Base-by-base conservation (phyloP, 495 filamentous ascomycete genomes). In the Coniosporium apollinis region DNA sequence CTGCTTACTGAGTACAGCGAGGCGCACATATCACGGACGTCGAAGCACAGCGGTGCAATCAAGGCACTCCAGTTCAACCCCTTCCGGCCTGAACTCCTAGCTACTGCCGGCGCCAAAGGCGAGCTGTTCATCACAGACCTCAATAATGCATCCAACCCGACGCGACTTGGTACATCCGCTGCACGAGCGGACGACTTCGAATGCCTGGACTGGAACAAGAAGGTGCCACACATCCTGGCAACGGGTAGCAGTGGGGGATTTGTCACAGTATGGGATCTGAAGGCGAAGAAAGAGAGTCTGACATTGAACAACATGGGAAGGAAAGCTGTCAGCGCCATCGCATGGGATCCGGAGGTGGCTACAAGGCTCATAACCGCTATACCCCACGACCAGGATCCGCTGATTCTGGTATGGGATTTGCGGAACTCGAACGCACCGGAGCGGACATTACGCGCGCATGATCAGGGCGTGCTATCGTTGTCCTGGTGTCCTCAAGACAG, bases 11-110 rank as follows among this genome's bases (percentile, higher is more conserved):
- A 46, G 40, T 26, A 52, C 38, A 79, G 74, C 25, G 79, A 87
- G 57, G 66, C 86, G 6, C 61, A 83, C 48, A 72, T 94, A 48
- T 84, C 85, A 41, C 72, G 80, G 52, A 84, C 82, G n/a, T 76
- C 76, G 28, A 94, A 94, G 57, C 89, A 99, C 52, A 79, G 69
- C 24, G 89, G 87, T 13, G 73, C 91, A 19, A 85, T 94, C 57
- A 94, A 94, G 61, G 73, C 87, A 6, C 69, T 99, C 18, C 85
- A 99, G 57, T 99, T 96, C 67, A 99, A 99, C 61, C 83, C 86
- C n/a, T 72, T 80, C 56, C 73, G 81, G 48, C 77, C 83, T 11
- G 84, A 93, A 46, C 73, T 99, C 32, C 67, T 99, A 40, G 89
- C 87, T 34, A 93, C 86, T 11, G 83, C 79, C 40, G 89, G 89